Conservation (phyloP, 805 yeast species). For the Myxozyma geophila region DNA sequence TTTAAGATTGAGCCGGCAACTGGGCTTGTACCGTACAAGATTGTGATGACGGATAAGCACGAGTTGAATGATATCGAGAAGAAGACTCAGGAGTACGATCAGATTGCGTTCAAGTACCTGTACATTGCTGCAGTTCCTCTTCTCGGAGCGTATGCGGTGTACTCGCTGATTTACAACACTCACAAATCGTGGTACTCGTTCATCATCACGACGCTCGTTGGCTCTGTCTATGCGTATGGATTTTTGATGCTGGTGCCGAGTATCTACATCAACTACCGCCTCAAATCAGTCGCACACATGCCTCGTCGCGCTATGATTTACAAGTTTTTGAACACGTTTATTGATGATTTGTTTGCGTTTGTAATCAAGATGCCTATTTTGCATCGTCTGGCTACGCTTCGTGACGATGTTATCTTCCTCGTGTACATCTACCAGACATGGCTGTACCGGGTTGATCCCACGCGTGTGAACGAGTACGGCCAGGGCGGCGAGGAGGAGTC, state of each 20-base stretch:
- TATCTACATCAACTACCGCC: conserved; percentile 50
- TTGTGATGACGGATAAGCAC: conserved; percentile 45
- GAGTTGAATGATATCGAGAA: conserved; percentile 47
- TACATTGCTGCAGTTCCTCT: conserved; percentile 48
- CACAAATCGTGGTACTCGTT: conserved; percentile 53
- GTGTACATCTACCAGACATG: conserved; percentile 50
- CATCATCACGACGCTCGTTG: conserved; percentile 48
- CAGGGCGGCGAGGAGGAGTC: conserved; percentile 37
- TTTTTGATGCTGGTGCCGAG: conserved; percentile 50
- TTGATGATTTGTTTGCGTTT: conserved; percentile 50
- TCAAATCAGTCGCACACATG: conserved; percentile 52
- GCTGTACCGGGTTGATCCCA: conserved; percentile 49
- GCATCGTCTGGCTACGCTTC: conserved; percentile 49
- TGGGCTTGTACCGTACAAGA: conserved; percentile 37
- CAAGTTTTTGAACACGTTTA: conserved; percentile 50
- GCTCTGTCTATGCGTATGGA: conserved; percentile 51
- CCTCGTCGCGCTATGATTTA: conserved; percentile 51
- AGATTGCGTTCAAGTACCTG: conserved; percentile 48
- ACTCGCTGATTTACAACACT: conserved; percentile 48
- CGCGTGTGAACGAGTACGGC: conserved; percentile 50
- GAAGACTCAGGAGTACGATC: conserved; percentile 50
- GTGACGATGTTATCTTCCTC: conserved; percentile 51
- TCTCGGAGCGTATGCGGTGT: conserved; percentile 46
- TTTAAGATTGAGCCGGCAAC: conserved; percentile 33
- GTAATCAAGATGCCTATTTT: conserved; percentile 52